Percentiles rank a stretch among this genome's conserved stretches.
phyloP scores from a whole-genome alignment of 108 stramenopile genomes.

The Cylindrotheca fusiformis region DNA sequence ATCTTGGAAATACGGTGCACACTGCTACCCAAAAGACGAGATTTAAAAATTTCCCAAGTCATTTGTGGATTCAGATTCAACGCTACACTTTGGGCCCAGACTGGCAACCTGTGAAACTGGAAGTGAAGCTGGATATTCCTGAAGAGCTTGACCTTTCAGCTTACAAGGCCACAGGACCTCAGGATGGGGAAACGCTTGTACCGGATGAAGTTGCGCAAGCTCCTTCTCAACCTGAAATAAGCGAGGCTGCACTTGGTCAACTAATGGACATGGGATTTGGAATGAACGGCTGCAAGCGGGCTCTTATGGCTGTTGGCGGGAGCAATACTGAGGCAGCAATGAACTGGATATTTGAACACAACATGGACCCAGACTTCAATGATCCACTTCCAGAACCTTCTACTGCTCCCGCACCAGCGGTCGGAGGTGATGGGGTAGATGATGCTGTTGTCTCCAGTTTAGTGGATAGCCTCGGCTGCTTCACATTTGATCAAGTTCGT shows the following conservation, averaged over 20 bases:
- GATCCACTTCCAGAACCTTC: slow-evolving; percentile 80
- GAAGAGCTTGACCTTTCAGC: slow-evolving; percentile 76
- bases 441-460: slow-evolving; percentile 74
- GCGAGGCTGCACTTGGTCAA: slow-evolving; percentile 79
- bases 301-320: slow-evolving; percentile 87
- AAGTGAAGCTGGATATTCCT: slow-evolving; percentile 93
- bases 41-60: slow-evolving; percentile 91
- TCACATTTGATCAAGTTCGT: slow-evolving; percentile 87
- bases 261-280: slow-evolving; percentile 97
- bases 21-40: slow-evolving; percentile 46
- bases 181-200: slow-evolving; percentile 81
- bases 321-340: slow-evolving; percentile 91
- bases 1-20: slow-evolving; percentile 61
- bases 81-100: slow-evolving; percentile 91
- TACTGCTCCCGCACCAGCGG: slow-evolving; percentile 27
- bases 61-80: slow-evolving; percentile 90
- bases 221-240: slow-evolving; percentile 49
- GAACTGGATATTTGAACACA: slow-evolving; percentile 97
- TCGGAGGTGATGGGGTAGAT: slow-evolving; percentile 42
- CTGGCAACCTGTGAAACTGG: slow-evolving; percentile 94
- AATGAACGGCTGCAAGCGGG: slow-evolving; percentile 94
- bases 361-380: slow-evolving; percentile 95
- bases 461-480: slow-evolving; percentile 89
- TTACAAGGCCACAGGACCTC: slow-evolving; percentile 72
- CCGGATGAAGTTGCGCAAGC: slow-evolving; percentile 61